Conservation (phyloP, 768 basidiomycete genomes). For the Dentipellis sp. region DNA sequence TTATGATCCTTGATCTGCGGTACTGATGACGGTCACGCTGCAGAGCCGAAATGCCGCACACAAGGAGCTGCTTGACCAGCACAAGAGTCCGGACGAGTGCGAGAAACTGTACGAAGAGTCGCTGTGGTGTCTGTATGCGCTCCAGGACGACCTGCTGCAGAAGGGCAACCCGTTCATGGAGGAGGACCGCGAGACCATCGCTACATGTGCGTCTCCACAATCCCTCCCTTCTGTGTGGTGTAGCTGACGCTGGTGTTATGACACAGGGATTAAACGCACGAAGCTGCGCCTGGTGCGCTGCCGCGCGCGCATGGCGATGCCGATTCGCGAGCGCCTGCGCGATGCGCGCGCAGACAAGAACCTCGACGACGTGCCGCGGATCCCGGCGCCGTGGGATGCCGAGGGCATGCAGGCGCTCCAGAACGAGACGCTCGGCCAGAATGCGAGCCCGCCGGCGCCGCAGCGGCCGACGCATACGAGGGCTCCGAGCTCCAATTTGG, state of each 20-base stretch:
- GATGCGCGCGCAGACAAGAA: conserved; percentile 78
- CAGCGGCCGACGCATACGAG: no score
- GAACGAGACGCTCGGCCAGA: not conserved
- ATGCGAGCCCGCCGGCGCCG: no score
- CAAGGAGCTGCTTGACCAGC: conserved; percentile 81
- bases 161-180: conserved; percentile 78
- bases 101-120: conserved; percentile 94
- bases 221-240: not conserved
- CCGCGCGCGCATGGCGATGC: conserved; percentile 70
- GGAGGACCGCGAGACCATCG: conserved; percentile 72
- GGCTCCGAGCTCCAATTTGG: no score
- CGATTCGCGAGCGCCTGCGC: conserved; percentile 56
- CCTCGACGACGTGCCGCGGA: conserved; percentile 60
- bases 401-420: conserved; percentile 11
- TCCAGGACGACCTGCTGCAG: conserved; percentile 83
- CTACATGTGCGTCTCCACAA: conserved; percentile 46
- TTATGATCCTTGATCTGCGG: not conserved
- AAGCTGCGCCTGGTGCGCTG: conserved; percentile 78
- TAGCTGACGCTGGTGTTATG: not conserved
- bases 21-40: not conserved
- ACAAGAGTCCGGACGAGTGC: conserved; percentile 68
- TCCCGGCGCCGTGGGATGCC: conserved; percentile 49
- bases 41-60: conserved; percentile 91
- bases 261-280: conserved; percentile 73
- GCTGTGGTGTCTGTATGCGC: conserved; percentile 85